Percentiles rank a stretch among this genome's conserved stretches.
Evolutionary conservation across 805 yeast genomes (phyloP).

Genomic region (Scheffersomyces amazonensis): DNA sequence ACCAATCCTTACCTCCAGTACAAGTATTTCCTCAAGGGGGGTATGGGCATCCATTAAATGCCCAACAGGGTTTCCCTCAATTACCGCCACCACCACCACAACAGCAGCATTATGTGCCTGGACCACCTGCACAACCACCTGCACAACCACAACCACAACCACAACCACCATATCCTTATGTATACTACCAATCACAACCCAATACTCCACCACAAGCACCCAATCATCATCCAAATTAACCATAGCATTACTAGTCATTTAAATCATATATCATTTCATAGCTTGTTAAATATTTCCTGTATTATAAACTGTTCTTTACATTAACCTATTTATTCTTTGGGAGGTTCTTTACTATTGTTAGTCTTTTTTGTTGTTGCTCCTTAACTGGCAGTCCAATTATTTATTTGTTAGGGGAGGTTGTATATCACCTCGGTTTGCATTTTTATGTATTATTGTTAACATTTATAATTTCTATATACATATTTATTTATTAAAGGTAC

Average conservation of each 20-base stretch:
- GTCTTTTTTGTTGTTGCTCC: no score
- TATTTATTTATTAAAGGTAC: no score
- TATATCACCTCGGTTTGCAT: no score
- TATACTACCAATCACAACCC: background rate
- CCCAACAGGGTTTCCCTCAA: background rate
- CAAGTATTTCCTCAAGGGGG: background rate
- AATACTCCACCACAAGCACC: background rate
- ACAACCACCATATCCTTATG: slow-evolving; percentile 1
- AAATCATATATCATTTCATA: no score
- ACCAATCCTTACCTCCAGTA: background rate
- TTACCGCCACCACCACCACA: background rate
- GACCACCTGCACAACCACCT: background rate
- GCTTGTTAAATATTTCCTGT: no score
- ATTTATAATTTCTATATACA: no score
- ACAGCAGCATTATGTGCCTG: background rate
- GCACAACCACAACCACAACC: background rate
- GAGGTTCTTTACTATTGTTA: no score
- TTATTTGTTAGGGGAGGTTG: no score
- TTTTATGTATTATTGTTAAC: no score
- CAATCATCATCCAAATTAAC: background rate
- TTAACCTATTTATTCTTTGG: no score
- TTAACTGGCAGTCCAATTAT: no score
- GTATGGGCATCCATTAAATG: background rate
- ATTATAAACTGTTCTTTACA: no score
- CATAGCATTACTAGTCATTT: background rate